These are phyloP conservation scores for Phytophthora colocasiae DNA, from an alignment of 352 stramenopile species.

Conservation along the genomic window DNA sequence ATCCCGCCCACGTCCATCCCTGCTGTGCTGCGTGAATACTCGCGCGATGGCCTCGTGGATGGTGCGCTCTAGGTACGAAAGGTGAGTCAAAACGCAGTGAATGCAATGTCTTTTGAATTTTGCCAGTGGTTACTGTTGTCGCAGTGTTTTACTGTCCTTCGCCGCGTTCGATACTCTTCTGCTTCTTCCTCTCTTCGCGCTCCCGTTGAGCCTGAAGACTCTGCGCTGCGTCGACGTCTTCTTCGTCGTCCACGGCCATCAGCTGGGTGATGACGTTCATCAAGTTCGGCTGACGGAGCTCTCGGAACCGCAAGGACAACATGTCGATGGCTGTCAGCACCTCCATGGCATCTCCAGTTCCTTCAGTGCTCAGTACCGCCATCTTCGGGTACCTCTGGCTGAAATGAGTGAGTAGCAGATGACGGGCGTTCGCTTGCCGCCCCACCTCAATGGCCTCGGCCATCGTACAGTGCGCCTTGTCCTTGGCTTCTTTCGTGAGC, in stretches of 20 bases:
- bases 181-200: slow-evolving; percentile 32
- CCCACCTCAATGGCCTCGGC: slow-evolving; percentile 92
- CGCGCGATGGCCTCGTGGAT: slow-evolving; percentile 69
- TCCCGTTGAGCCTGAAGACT: slow-evolving; percentile 30
- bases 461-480: slow-evolving; percentile 96
- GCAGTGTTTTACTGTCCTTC: slow-evolving; percentile 14
- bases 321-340: slow-evolving; percentile 82
- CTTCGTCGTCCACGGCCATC: slow-evolving; percentile 53
- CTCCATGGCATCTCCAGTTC: slow-evolving; percentile 33
- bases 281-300: slow-evolving; percentile 64
- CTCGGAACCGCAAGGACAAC: slow-evolving; percentile 72
- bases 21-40: slow-evolving; percentile 96
- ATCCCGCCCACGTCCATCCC: slow-evolving; percentile 97
- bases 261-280: slow-evolving; percentile 76
- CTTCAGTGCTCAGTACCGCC: slow-evolving; percentile 42
- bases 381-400: slow-evolving; percentile 88
- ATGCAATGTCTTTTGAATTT: slow-evolving; percentile 29
- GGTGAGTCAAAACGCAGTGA: slow-evolving; percentile 21
- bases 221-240: slow-evolving; percentile 22
- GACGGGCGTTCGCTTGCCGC: slow-evolving; percentile 73
- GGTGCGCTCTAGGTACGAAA: slow-evolving; percentile 31
- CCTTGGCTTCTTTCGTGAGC: slow-evolving; percentile 91
- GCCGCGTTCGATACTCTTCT: slow-evolving; percentile 25
- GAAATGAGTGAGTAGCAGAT: slow-evolving; percentile 97
- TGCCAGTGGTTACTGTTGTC: slow-evolving; percentile 4